phyloP scores from a whole-genome alignment of 176 grass and related monocot species.

The Ampelocalamus luodianensis region DNA sequence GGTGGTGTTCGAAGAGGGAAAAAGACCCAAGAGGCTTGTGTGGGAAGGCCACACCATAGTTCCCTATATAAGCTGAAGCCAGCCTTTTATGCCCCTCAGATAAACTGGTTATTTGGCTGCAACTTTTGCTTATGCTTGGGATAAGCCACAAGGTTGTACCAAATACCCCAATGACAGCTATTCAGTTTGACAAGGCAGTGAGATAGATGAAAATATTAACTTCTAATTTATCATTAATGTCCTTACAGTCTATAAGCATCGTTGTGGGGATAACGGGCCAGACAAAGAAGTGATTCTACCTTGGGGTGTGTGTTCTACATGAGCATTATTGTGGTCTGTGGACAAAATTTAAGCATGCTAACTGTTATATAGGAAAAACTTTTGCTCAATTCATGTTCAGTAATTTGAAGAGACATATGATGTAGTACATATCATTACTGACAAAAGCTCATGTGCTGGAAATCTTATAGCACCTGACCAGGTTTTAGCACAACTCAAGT shows the following conservation, averaged over 20 bases:
- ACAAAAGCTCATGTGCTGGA: neutral
- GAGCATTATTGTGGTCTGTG: neutral
- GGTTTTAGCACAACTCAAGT: conserved; percentile 3
- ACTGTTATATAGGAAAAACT: neutral
- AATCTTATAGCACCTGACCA: neutral
- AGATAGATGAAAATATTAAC: neutral
- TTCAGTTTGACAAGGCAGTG: neutral
- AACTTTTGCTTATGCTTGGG: conserved; percentile 17
- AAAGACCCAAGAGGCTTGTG: neutral
- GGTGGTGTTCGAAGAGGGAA: neutral
- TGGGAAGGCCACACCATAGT: neutral
- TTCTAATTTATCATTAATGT: neutral
- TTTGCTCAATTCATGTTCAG: neutral
- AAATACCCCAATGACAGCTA: neutral
- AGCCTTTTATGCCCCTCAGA: neutral
- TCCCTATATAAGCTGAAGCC: neutral
- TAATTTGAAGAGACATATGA: neutral
- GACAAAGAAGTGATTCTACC: conserved; percentile 10
- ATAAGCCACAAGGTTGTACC: neutral
- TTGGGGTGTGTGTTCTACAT: neutral
- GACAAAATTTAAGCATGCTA: neutral
- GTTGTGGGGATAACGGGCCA: neutral
- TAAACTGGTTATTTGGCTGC: neutral
- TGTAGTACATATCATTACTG: neutral
- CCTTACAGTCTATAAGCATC: neutral